Conservation (phyloP, 169 alveolate species). For the Hepatocystis sp. region DNA sequence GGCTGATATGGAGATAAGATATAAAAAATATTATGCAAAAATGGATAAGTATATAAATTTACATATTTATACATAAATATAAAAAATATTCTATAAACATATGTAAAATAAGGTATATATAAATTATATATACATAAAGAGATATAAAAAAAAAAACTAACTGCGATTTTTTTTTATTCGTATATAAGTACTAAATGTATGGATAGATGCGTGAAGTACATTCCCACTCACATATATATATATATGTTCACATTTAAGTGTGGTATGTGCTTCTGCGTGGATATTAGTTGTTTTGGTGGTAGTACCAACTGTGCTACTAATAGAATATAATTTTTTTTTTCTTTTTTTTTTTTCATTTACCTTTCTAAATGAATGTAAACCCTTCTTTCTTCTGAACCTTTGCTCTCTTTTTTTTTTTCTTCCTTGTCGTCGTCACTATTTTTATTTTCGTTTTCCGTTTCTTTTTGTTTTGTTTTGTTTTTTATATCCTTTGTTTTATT, state of each 20-base stretch:
- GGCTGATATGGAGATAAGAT: slow-evolving; percentile 44
- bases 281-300: background rate
- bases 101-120: background rate
- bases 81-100: background rate
- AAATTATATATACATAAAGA: background rate
- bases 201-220: no score
- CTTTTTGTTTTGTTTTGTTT: no score
- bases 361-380: slow-evolving; percentile 52
- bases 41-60: background rate
- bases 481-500: no score
- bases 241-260: no score
- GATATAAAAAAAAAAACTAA: background rate
- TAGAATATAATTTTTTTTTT: background rate
- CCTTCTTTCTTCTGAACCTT: slow-evolving; percentile 33
- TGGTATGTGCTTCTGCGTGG: background rate
- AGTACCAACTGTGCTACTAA: background rate
- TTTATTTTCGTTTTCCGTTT: background rate
- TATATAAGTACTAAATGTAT: no score
- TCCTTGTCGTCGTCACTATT: background rate
- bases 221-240: no score
- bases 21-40: slow-evolving; percentile 9
- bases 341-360: slow-evolving; percentile 9
- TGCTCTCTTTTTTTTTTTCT: slow-evolving; percentile 15
- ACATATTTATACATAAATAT: slow-evolving; percentile 1
- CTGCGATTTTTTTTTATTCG: no score